phyloP scores from a whole-genome alignment of 2,329 filamentous ascomycete species.

The Aaosphaeria pasadenensis region DNA sequence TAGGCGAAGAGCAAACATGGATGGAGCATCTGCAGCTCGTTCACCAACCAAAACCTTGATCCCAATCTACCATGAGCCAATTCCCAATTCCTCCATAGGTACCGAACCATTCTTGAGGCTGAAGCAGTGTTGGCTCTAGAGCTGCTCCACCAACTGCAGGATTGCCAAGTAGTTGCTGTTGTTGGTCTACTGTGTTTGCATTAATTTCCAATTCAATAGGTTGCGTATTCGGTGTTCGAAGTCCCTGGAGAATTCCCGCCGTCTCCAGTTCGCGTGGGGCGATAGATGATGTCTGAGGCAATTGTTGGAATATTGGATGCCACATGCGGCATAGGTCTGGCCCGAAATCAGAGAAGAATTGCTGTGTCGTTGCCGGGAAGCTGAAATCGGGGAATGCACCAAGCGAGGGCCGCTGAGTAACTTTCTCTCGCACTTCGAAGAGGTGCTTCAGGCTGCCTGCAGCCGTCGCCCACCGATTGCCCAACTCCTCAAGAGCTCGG shows the following conservation, averaged over 20 bases:
- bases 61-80: slow-evolving; percentile 34
- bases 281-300: slow-evolving; percentile 15
- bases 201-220: slow-evolving; percentile 17
- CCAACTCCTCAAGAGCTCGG: slow-evolving; percentile 26
- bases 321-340: slow-evolving; percentile 32
- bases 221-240: slow-evolving; percentile 21
- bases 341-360: slow-evolving; percentile 31
- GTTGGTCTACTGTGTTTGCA: slow-evolving; percentile 8
- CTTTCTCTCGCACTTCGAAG: slow-evolving; percentile 30
- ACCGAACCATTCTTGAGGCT: slow-evolving; percentile 27
- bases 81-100: slow-evolving; percentile 20
- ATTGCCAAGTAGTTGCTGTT: slow-evolving; percentile 16
- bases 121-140: slow-evolving; percentile 26
- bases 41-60: slow-evolving; percentile 25
- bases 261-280: slow-evolving; percentile 27
- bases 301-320: slow-evolving; percentile 18
- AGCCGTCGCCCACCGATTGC: slow-evolving; percentile 29
- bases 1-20: no score
- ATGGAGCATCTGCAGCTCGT: background rate
- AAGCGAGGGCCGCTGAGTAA: slow-evolving; percentile 21
- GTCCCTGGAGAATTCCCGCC: slow-evolving; percentile 28
- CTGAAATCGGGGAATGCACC: slow-evolving; percentile 26
- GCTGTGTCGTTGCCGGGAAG: slow-evolving; percentile 18
- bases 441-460: slow-evolving; percentile 29
- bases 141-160: slow-evolving; percentile 6